phyloP scores from a whole-genome alignment of 768 basidiomycete species.

The Phanerodontia chrysosporium region DNA sequence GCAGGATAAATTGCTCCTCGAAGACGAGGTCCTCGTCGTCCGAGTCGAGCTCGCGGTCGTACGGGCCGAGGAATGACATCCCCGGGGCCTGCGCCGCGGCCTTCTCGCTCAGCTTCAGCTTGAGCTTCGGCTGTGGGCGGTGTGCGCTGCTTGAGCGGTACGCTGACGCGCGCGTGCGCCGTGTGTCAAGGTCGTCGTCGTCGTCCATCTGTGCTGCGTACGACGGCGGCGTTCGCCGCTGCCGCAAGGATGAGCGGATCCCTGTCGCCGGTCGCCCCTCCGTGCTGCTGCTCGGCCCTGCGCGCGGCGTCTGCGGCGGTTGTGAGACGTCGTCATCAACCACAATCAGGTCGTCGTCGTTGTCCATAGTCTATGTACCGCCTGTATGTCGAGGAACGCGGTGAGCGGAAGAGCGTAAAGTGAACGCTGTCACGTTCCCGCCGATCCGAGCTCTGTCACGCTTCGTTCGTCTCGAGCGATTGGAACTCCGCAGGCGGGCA shows the following conservation, averaged over 20 bases:
- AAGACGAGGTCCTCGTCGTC: constrained; percentile 93
- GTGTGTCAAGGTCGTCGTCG: constrained; percentile 13
- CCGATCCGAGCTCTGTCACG: no score
- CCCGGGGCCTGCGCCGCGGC: constrained; percentile 77
- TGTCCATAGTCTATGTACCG: constrained; percentile 12
- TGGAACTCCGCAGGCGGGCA: neutral
- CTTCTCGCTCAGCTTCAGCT: constrained; percentile 84
- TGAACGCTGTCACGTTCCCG: no score
- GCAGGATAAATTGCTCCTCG: constrained; percentile 94
- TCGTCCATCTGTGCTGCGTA: constrained; percentile 18
- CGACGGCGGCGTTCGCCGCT: constrained; percentile 16
- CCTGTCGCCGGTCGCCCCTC: constrained; percentile 12
- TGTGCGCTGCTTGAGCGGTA: constrained; percentile 13
- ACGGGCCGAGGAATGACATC: constrained; percentile 85
- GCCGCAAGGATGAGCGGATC: constrained; percentile 14
- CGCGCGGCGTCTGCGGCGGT: neutral
- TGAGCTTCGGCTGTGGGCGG: constrained; percentile 61
- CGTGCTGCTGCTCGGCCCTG: constrained; percentile 13
- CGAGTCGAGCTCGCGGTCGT: constrained; percentile 92
- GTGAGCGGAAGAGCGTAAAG: no score
- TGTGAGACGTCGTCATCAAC: constrained; percentile 23
- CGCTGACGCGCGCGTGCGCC: constrained; percentile 22
- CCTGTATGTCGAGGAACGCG: no score
- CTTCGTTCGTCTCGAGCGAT: neutral
- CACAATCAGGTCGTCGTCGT: constrained; percentile 25